Conservation (phyloP, 805 yeast genomes). For the Brettanomyces naardenensis region DNA sequence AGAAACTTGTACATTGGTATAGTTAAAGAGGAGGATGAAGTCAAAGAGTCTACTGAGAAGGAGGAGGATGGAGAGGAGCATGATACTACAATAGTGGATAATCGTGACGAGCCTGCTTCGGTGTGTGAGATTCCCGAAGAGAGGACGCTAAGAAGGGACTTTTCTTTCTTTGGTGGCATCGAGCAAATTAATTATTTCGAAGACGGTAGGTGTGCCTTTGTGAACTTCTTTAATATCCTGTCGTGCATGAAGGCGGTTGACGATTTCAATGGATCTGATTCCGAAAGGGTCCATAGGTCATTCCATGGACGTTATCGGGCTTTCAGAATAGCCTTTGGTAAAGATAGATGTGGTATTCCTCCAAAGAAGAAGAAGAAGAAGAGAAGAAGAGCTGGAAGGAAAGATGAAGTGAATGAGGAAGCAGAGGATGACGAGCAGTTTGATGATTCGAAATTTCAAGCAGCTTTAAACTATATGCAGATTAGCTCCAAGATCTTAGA, state of each 20-base stretch:
- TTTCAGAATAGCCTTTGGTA: constrained; percentile 58
- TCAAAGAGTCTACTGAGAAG: constrained; percentile 16
- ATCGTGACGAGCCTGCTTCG: constrained; percentile 4
- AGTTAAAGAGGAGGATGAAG: constrained; percentile 30
- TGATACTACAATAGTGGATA: background rate
- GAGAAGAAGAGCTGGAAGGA: constrained; percentile 26
- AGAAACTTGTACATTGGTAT: constrained; percentile 72
- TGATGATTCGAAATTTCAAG: constrained; percentile 2
- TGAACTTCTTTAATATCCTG: constrained; percentile 56
- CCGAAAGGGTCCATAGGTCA: constrained; percentile 28
- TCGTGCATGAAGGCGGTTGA: constrained; percentile 61
- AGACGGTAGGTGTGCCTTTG: constrained; percentile 66
- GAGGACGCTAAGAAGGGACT: constrained; percentile 48
- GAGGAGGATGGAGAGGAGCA: constrained; percentile 11
- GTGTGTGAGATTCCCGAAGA: constrained; percentile 34
- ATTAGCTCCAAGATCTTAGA: constrained; percentile 9
- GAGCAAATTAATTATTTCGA: constrained; percentile 71
- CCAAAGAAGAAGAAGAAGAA: constrained; percentile 41
- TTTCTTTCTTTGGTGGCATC: constrained; percentile 56
- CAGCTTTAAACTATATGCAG: constrained; percentile 10
- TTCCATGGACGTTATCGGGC: constrained; percentile 40
- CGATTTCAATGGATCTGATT: constrained; percentile 35
- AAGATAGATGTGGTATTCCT: constrained; percentile 72
- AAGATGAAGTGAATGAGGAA: background rate
- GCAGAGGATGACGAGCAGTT: background rate